A percentile compares a stretch with the other conserved stretches of the same genome.
Evolutionary conservation across 352 stramenopile genomes (phyloP).

Genomic region (Pythium aquatile): DNA sequence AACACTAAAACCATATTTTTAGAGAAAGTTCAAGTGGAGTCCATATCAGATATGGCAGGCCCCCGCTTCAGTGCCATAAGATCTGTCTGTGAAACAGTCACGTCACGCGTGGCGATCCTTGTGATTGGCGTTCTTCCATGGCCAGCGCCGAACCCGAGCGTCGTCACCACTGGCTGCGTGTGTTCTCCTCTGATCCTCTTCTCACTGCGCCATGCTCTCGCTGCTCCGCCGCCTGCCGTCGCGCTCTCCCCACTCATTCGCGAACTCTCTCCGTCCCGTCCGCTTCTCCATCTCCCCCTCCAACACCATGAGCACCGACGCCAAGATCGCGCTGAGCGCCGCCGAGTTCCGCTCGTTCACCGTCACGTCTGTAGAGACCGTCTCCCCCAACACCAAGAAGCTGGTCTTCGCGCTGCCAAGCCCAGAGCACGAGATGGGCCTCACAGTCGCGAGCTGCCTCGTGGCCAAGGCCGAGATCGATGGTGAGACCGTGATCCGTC

Average conservation of each 20-base stretch:
- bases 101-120: not conserved
- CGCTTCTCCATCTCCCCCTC: not conserved
- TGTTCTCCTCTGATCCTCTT: not conserved
- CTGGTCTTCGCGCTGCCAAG: slow-evolving; percentile 53
- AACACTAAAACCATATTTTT: too few relatives aligned
- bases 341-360: slow-evolving; percentile 65
- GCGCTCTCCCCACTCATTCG: slow-evolving; percentile 7
- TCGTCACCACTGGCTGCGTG: not conserved
- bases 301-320: slow-evolving; percentile 9
- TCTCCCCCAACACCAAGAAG: slow-evolving; percentile 68
- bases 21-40: not conserved
- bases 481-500: slow-evolving; percentile 63
- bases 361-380: slow-evolving; percentile 53
- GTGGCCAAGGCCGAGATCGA: slow-evolving; percentile 57
- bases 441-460: slow-evolving; percentile 60
- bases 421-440: slow-evolving; percentile 62
- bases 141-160: not conserved
- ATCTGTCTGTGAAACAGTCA: not conserved
- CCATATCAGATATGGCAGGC: not conserved
- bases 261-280: slow-evolving; percentile 3
- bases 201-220: slow-evolving; percentile 6
- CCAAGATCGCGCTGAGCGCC: slow-evolving; percentile 42
- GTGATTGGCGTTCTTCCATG: slow-evolving; percentile 12
- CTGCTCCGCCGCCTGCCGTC: slow-evolving; percentile 3
- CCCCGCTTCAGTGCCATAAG: not conserved